Conservation (phyloP, 306 rosid genomes). For the Ammopiptanthus mongolicus region DNA sequence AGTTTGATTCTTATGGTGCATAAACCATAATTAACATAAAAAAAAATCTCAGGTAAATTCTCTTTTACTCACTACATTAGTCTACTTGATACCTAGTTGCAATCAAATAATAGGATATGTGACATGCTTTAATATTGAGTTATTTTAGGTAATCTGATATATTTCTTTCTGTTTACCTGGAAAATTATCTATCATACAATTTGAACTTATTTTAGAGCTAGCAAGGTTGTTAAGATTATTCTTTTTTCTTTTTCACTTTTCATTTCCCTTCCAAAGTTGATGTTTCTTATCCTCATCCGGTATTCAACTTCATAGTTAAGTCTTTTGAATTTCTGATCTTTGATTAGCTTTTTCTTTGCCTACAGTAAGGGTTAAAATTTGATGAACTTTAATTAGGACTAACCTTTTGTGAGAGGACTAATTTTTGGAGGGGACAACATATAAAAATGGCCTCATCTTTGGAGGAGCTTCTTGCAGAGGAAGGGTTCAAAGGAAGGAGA, state of each 20-base stretch:
- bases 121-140: background rate
- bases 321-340: background rate
- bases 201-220: background rate
- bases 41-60: background rate
- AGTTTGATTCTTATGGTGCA: background rate
- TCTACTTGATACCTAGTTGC: background rate
- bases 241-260: background rate
- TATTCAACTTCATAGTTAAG: background rate
- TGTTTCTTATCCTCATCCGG: background rate
- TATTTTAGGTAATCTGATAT: background rate
- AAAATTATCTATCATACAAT: background rate
- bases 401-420: slow-evolving; percentile 12
- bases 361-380: background rate
- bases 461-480: slow-evolving; percentile 71
- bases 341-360: background rate
- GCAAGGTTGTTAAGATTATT: background rate
- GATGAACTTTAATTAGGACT: background rate
- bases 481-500: slow-evolving; percentile 71
- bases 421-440: background rate
- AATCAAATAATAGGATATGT: background rate
- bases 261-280: background rate
- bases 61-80: background rate
- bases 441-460: slow-evolving; percentile 65
- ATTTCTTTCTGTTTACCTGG: background rate
- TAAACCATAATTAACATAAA: background rate